phyloP scores from a whole-genome alignment of 2,329 filamentous ascomycete species.

The Neonectria faginata region DNA sequence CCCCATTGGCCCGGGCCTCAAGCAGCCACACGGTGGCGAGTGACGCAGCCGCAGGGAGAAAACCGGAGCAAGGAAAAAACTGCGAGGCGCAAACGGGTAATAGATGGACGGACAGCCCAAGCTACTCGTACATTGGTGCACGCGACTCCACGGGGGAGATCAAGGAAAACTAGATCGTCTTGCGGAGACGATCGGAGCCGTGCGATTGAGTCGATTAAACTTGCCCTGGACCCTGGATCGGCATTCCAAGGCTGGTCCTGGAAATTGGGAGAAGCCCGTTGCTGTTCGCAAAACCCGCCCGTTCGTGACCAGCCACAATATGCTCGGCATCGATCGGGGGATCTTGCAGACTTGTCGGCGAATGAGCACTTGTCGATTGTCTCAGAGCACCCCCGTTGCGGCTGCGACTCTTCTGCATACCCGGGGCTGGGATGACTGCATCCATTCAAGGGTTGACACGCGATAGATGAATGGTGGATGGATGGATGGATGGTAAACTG shows the following conservation, averaged over 20 bases:
- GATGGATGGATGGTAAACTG: too few relatives aligned
- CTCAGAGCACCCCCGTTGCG: neutral
- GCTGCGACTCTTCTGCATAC: slow-evolving; percentile 17
- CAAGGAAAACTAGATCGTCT: slow-evolving; percentile 1
- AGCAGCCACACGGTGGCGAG: slow-evolving; percentile 47
- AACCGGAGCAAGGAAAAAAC: slow-evolving; percentile 27
- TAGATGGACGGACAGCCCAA: slow-evolving; percentile 37
- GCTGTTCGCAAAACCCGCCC: slow-evolving; percentile 11
- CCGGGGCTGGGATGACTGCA: neutral
- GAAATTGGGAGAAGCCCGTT: slow-evolving; percentile 20
- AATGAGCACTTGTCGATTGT: slow-evolving; percentile 20
- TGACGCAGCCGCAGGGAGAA: slow-evolving; percentile 38
- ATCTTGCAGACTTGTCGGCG: slow-evolving; percentile 28
- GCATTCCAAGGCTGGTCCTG: neutral
- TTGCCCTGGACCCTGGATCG: too few relatives aligned
- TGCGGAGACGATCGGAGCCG: slow-evolving; percentile 30
- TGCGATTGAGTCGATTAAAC: neutral
- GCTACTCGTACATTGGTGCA: slow-evolving; percentile 26
- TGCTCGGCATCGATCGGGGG: slow-evolving; percentile 25
- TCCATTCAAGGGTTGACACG: slow-evolving; percentile 1
- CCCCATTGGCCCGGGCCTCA: slow-evolving; percentile 44
- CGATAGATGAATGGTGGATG: too few relatives aligned
- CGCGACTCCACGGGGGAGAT: slow-evolving; percentile 14
- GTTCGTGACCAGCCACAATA: slow-evolving; percentile 16
- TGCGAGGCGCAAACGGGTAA: slow-evolving; percentile 19